These are phyloP conservation scores for Verticillium alfalfae DNA, from an alignment of 2,329 filamentous ascomycete species.

Conservation along the genomic window DNA sequence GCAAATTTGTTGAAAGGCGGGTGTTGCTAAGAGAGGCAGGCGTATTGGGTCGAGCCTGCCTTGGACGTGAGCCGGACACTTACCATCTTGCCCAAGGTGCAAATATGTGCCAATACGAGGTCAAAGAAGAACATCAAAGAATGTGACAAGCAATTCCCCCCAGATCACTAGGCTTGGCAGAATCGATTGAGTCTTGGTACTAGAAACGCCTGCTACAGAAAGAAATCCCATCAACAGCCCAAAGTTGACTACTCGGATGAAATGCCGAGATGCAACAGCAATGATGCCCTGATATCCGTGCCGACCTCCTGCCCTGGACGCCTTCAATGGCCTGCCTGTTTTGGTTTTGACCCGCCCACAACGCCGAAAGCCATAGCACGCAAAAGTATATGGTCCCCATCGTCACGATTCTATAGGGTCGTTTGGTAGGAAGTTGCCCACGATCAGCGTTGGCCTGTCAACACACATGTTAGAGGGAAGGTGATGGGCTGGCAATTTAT, in stretches of 20 bases:
- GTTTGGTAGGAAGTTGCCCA: constrained; percentile 94
- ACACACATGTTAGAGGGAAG: constrained; percentile 21
- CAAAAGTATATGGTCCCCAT: constrained; percentile 27
- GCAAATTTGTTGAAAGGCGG: too few relatives aligned
- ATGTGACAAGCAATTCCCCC: too few relatives aligned
- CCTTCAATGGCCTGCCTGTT: not conserved
- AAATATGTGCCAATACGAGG: too few relatives aligned
- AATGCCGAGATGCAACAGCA: not conserved
- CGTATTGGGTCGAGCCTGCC: too few relatives aligned
- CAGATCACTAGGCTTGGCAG: too few relatives aligned
- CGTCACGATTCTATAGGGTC: constrained; percentile 40
- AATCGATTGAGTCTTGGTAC: not conserved
- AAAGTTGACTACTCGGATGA: not conserved
- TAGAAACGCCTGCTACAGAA: not conserved
- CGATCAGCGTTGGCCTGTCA: constrained; percentile 79
- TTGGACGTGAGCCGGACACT: too few relatives aligned
- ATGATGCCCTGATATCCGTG: constrained; percentile 10
- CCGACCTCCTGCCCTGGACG: not conserved
- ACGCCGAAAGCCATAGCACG: constrained; percentile 13
- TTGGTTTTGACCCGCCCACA: constrained; percentile 1
- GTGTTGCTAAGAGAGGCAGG: too few relatives aligned
- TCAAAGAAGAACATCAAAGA: too few relatives aligned
- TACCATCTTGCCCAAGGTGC: too few relatives aligned
- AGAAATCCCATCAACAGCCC: not conserved
- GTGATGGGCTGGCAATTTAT: not conserved